These are phyloP conservation scores for Fraxinus americana DNA, from an alignment of 257 asterid species.

Conservation along the genomic window DNA sequence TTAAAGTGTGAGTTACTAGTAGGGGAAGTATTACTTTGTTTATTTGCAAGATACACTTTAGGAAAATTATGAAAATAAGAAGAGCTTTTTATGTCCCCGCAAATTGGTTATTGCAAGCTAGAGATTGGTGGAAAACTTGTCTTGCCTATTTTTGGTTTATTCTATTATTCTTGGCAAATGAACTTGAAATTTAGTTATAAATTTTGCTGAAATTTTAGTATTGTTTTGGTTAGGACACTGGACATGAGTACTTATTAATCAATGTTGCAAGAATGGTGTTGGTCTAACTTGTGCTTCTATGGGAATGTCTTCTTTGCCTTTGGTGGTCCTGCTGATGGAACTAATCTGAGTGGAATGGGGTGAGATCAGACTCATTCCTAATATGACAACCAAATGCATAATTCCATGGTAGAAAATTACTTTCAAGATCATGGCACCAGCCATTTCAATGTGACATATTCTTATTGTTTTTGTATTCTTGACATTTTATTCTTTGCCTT, in stretches of 20 bases:
- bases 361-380: slow-evolving; percentile 87
- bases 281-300: slow-evolving; percentile 77
- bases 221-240: too few species aligned
- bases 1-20: neutral
- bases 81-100: too few species aligned
- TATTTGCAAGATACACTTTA: neutral
- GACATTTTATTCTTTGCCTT: neutral
- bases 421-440: slow-evolving; percentile 3
- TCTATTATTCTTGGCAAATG: too few species aligned
- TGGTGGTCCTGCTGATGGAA: slow-evolving; percentile 82
- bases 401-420: slow-evolving; percentile 69
- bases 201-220: too few species aligned
- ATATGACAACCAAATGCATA: slow-evolving; percentile 58
- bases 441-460: neutral
- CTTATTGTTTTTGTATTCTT: slow-evolving; percentile 11
- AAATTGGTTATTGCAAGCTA: too few species aligned
- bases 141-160: too few species aligned
- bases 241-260: too few species aligned
- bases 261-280: slow-evolving; percentile 57
- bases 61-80: too few species aligned
- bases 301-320: slow-evolving; percentile 66
- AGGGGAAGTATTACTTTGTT: neutral
- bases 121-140: too few species aligned
- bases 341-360: slow-evolving; percentile 75
- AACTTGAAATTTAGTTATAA: too few species aligned